These are phyloP conservation scores for Lepidopterella palustris DNA, from an alignment of 495 filamentous ascomycete genomes.

Conservation along the genomic window DNA sequence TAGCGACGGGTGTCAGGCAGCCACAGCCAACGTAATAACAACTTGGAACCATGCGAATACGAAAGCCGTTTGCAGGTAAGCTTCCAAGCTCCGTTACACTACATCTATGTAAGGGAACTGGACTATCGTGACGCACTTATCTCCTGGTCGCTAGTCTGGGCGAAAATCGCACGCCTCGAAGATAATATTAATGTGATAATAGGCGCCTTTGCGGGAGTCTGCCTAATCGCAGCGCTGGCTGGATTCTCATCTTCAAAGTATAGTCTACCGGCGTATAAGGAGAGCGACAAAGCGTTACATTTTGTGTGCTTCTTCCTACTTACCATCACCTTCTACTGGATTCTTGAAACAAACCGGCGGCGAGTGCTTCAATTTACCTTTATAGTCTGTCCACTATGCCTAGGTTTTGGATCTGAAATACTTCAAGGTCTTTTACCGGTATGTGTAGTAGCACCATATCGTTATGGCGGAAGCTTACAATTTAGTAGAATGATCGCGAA, in stretches of 20 bases:
- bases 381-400: slow-evolving; percentile 62
- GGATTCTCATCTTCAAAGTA: slow-evolving; percentile 24
- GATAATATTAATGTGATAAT: background rate
- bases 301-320: slow-evolving; percentile 83
- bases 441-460: slow-evolving; percentile 1
- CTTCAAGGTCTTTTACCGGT: slow-evolving; percentile 70
- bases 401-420: slow-evolving; percentile 80
- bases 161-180: too few species aligned
- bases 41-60: slow-evolving; percentile 20
- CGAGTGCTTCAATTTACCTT: slow-evolving; percentile 79
- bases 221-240: slow-evolving; percentile 55
- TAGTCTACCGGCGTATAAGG: slow-evolving; percentile 33
- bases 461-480: slow-evolving; percentile 8
- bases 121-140: too few species aligned
- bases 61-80: slow-evolving; percentile 29
- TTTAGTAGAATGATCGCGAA: slow-evolving; percentile 53
- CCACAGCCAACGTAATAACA: background rate
- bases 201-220: slow-evolving; percentile 74
- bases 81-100: background rate
- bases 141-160: too few species aligned
- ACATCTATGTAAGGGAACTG: background rate
- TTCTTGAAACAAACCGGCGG: slow-evolving; percentile 80
- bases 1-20: background rate
- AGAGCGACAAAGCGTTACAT: slow-evolving; percentile 88
- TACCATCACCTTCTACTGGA: slow-evolving; percentile 84